Evolutionary conservation across 2,329 filamentous ascomycete genomes (phyloP).

Genomic region (Didymella pomorum): DNA sequence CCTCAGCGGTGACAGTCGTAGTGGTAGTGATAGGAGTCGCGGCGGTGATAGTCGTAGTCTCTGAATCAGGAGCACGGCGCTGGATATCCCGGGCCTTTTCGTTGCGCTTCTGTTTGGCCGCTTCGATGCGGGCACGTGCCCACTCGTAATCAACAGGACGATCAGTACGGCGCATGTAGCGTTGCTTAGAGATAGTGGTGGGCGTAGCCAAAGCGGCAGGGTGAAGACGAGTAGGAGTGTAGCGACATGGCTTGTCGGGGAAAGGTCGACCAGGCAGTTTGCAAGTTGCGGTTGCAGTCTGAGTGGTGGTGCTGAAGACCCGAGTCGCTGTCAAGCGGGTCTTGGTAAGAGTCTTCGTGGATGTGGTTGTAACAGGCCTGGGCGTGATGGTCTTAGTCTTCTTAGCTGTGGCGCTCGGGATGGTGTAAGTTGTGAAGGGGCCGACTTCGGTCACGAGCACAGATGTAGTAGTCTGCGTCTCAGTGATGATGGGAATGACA

Average conservation of each 20-base stretch:
- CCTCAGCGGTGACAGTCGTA: slow-evolving; percentile 37
- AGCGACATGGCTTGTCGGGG: slow-evolving; percentile 47
- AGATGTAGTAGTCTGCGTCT: slow-evolving; percentile 36
- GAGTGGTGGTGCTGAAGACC: slow-evolving; percentile 38
- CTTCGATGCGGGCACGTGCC: slow-evolving; percentile 46
- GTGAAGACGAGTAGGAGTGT: slow-evolving; percentile 48
- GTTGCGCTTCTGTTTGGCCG: slow-evolving; percentile 45
- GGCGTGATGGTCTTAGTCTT: slow-evolving; percentile 45
- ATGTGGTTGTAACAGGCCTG: slow-evolving; percentile 34
- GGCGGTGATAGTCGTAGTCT: slow-evolving; percentile 46
- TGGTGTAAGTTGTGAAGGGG: slow-evolving; percentile 42
- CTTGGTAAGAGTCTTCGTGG: slow-evolving; percentile 39
- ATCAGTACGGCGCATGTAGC: slow-evolving; percentile 37
- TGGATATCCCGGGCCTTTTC: slow-evolving; percentile 33
- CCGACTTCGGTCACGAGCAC: slow-evolving; percentile 35
- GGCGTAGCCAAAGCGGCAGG: slow-evolving; percentile 42
- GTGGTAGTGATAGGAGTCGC: slow-evolving; percentile 42
- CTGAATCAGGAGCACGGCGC: slow-evolving; percentile 49
- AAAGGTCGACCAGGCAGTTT: slow-evolving; percentile 42
- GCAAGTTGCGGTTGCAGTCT: slow-evolving; percentile 51
- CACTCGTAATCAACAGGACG: slow-evolving; percentile 45
- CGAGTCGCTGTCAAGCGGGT: slow-evolving; percentile 40
- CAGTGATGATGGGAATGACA: slow-evolving; percentile 36
- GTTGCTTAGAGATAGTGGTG: slow-evolving; percentile 34
- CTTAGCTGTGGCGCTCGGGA: slow-evolving; percentile 45